phyloP scores from a whole-genome alignment of 108 stramenopile genomes.

The Fragilariopsis cylindrus region DNA sequence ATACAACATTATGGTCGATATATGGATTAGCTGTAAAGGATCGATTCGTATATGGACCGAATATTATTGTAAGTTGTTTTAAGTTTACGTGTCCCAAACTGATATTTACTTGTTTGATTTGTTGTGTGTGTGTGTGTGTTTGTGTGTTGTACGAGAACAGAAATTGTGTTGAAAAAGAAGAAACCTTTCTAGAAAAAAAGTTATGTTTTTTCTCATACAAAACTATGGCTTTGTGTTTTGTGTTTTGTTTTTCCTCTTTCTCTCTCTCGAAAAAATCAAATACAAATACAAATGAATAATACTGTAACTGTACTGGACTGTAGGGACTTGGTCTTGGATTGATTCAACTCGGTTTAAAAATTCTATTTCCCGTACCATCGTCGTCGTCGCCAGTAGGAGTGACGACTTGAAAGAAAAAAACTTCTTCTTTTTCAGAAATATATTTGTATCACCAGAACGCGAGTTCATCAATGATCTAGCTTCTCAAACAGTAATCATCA shows the following conservation, averaged over 20 bases:
- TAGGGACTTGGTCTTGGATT: conserved; percentile 18
- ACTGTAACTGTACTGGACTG: neutral
- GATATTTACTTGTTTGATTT: neutral
- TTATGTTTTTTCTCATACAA: too few species aligned
- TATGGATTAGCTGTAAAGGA: conserved; percentile 55
- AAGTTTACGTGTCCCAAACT: neutral
- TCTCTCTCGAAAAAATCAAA: neutral
- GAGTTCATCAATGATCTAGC: too few species aligned
- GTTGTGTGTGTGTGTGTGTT: neutral
- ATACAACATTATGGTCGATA: conserved; percentile 54
- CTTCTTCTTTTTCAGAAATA: too few species aligned
- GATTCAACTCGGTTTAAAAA: conserved; percentile 10
- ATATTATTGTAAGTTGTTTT: conserved; percentile 17
- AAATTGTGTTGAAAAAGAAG: too few species aligned
- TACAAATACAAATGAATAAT: too few species aligned
- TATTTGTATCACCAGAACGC: too few species aligned
- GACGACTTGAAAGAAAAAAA: too few species aligned
- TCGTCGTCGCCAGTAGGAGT: too few species aligned
- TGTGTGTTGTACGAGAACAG: neutral
- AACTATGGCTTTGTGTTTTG: neutral
- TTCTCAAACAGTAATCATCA: too few species aligned
- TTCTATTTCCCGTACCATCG: neutral
- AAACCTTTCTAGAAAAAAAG: too few species aligned
- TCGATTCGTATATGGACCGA: conserved; percentile 58
- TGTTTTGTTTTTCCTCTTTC: neutral